Evolutionary conservation across 78 protist species (phyloP).

Genomic region (slime mould (Dictyostelium discoideum)): DNA sequence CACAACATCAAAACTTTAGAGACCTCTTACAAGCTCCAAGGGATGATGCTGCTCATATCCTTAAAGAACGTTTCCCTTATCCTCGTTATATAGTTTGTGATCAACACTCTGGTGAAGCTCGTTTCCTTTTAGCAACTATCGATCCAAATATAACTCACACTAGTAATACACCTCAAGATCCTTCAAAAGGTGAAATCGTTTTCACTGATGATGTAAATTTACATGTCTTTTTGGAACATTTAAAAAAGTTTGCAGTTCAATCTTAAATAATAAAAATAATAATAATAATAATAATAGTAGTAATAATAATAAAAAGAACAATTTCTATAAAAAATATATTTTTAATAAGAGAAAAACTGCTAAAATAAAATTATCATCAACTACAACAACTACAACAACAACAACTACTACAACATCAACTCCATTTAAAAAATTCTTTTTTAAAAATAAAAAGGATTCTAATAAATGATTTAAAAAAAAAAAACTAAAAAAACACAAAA

Average conservation of each 20-base stretch:
- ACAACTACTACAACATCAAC: neutral
- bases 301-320: neutral
- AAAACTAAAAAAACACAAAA: neutral
- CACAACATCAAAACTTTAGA: constrained; percentile 87
- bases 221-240: constrained; percentile 88
- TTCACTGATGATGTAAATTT: constrained; percentile 92
- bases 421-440: neutral
- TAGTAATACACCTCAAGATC: constrained; percentile 37
- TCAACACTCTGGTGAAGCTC: constrained; percentile 93
- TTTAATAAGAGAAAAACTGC: constrained; percentile 6
- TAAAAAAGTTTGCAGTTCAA: constrained; percentile 86
- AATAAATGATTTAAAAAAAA: neutral
- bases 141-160: constrained; percentile 94
- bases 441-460: neutral
- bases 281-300: constrained; percentile 1
- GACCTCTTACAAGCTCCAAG: constrained; percentile 89
- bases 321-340: constrained; percentile 20
- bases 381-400: neutral
- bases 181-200: constrained; percentile 61
- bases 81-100: constrained; percentile 92
- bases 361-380: neutral
- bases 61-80: constrained; percentile 86
- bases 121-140: constrained; percentile 92
- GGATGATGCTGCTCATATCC: constrained; percentile 83
- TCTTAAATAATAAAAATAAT: constrained; percentile 36